These are phyloP conservation scores for Schizochytrium sp. DNA, from an alignment of 108 stramenopile genomes.

Conservation along the genomic window DNA sequence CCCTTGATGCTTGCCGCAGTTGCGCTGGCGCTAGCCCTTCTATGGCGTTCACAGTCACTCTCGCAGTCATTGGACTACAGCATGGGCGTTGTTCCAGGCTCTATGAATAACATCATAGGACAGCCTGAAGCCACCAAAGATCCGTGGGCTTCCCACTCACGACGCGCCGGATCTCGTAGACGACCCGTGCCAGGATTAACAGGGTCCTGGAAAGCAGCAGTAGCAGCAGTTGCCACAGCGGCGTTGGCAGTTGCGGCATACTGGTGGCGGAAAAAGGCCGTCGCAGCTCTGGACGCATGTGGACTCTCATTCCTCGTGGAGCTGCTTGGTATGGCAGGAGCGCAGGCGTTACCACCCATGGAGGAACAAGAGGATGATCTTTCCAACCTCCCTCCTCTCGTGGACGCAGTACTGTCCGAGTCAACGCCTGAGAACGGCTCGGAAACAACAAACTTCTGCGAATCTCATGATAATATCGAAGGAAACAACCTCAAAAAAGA, in stretches of 20 bases:
- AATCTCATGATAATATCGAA: no score
- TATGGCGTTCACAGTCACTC: neutral
- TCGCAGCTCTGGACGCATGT: neutral
- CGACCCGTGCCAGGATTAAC: no score
- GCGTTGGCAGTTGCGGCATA: neutral
- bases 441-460: no score
- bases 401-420: neutral
- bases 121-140: no score
- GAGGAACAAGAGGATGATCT: slow-evolving; percentile 25
- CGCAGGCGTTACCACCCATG: neutral
- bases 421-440: neutral
- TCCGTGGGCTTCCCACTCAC: no score
- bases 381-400: neutral
- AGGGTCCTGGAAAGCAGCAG: neutral
- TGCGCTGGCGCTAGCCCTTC: neutral
- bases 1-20: neutral
- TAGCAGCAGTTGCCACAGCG: neutral
- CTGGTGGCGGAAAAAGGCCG: neutral
- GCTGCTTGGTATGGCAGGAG: neutral
- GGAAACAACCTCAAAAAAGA: no score
- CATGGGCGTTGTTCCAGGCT: no score
- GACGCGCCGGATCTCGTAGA: no score
- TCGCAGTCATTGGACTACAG: no score
- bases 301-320: neutral
- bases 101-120: no score